Evolutionary conservation across 257 asterid genomes (phyloP).

Genomic region (Penstemon davidsonii): DNA sequence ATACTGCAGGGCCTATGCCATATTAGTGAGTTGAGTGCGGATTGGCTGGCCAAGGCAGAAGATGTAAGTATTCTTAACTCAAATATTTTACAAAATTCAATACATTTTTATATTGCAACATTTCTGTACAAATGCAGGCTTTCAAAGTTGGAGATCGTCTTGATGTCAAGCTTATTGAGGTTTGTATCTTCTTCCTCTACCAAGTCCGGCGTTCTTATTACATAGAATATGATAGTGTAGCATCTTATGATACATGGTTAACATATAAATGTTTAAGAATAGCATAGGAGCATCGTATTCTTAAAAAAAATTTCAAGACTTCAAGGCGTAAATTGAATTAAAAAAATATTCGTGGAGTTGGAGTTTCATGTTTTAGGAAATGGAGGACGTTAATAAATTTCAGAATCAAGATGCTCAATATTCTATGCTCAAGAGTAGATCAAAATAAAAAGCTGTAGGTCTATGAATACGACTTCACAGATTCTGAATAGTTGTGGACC

Average conservation of each 20-base stretch:
- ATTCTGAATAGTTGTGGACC: too few species aligned
- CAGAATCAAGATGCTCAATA: background rate
- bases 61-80: constrained; percentile 61
- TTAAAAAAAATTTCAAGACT: background rate
- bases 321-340: background rate
- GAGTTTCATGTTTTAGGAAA: too few species aligned
- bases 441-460: background rate
- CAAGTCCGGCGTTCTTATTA: background rate
- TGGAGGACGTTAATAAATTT: too few species aligned
- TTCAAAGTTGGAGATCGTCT: constrained; percentile 87
- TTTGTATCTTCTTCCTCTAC: constrained; percentile 31
- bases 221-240: background rate
- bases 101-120: constrained; percentile 26
- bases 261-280: background rate
- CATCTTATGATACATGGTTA: background rate
- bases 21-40: constrained; percentile 86
- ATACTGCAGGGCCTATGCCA: constrained; percentile 85
- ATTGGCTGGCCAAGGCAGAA: constrained; percentile 92
- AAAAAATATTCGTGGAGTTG: background rate
- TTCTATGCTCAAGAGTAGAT: background rate
- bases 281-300: background rate
- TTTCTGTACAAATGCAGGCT: constrained; percentile 50
- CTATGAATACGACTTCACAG: background rate
- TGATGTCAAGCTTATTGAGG: constrained; percentile 98
- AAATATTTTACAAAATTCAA: constrained; percentile 13